phyloP scores from a whole-genome alignment of 495 filamentous ascomycete genomes.

The Wilcoxina mikolae region DNA sequence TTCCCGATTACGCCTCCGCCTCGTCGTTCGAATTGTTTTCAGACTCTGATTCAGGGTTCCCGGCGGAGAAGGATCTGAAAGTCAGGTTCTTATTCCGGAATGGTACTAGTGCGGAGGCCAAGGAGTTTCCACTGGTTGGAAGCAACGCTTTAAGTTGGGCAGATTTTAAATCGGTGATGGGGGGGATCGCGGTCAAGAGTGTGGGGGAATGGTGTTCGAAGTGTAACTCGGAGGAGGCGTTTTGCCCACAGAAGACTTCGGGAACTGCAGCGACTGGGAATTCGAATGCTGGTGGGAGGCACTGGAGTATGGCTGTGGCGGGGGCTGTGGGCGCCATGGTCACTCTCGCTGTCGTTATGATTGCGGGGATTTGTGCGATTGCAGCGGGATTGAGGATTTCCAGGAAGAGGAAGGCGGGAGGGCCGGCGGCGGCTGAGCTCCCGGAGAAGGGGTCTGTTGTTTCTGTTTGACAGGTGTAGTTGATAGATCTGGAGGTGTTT shows the following conservation, averaged over 20 bases:
- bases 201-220: slow-evolving; percentile 51
- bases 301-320: slow-evolving; percentile 34
- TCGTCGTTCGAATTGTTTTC: slow-evolving; percentile 57
- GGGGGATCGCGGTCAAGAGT: slow-evolving; percentile 44
- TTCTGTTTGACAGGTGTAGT: too few species aligned
- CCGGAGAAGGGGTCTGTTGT: too few species aligned
- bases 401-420: not conserved
- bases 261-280: slow-evolving; percentile 2
- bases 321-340: slow-evolving; percentile 41
- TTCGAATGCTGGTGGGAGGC: not conserved
- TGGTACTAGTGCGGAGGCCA: slow-evolving; percentile 42
- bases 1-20: slow-evolving; percentile 52
- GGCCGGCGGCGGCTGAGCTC: not conserved
- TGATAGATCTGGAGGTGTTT: too few species aligned
- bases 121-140: slow-evolving; percentile 51
- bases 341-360: slow-evolving; percentile 29
- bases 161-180: slow-evolving; percentile 47
- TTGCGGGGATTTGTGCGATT: slow-evolving; percentile 22
- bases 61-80: slow-evolving; percentile 42
- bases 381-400: slow-evolving; percentile 15
- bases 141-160: slow-evolving; percentile 41
- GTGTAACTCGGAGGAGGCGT: slow-evolving; percentile 48
- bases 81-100: slow-evolving; percentile 70
- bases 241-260: slow-evolving; percentile 36
- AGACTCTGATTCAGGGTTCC: slow-evolving; percentile 33